Conservation (phyloP, 208 protist genomes). For the Naegleria fowleri region DNA sequence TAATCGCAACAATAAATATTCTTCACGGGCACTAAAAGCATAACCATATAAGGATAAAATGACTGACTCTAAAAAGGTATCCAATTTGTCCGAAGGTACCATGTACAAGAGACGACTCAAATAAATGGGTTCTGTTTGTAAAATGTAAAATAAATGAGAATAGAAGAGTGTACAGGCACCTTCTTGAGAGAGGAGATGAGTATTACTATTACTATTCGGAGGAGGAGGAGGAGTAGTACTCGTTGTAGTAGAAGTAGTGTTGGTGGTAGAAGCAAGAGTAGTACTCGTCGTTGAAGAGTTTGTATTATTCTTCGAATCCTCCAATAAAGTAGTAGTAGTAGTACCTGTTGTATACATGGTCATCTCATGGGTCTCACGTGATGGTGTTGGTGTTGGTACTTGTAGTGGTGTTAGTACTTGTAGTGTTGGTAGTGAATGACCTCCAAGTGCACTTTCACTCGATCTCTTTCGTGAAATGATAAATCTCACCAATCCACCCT, state of each 20-base stretch:
- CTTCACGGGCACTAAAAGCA: conserved; percentile 56
- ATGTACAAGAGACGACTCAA: conserved; percentile 46
- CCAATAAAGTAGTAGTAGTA: no score
- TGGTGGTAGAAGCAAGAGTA: no score
- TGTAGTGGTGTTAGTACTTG: not conserved
- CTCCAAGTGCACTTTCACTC: not conserved
- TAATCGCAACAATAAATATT: conserved; percentile 59
- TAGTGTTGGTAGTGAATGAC: no score
- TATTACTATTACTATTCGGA: no score
- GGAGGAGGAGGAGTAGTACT: no score
- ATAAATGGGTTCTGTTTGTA: conserved; percentile 64
- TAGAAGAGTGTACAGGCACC: conserved; percentile 35
- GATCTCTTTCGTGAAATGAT: no score
- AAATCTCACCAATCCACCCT: conserved; percentile 25
- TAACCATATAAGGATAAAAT: conserved; percentile 62
- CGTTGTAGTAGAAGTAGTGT: no score
- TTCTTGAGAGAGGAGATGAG: no score
- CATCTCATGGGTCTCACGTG: no score
- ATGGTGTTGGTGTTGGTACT: not conserved
- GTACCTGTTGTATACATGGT: no score
- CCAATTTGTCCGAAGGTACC: conserved; percentile 49
- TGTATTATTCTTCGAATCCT: no score
- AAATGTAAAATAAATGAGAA: conserved; percentile 60
- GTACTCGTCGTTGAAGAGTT: no score
- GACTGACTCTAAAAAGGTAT: conserved; percentile 54